These are phyloP conservation scores for Ballota nigra DNA, from an alignment of 257 asterid genomes.

Conservation along the genomic window DNA sequence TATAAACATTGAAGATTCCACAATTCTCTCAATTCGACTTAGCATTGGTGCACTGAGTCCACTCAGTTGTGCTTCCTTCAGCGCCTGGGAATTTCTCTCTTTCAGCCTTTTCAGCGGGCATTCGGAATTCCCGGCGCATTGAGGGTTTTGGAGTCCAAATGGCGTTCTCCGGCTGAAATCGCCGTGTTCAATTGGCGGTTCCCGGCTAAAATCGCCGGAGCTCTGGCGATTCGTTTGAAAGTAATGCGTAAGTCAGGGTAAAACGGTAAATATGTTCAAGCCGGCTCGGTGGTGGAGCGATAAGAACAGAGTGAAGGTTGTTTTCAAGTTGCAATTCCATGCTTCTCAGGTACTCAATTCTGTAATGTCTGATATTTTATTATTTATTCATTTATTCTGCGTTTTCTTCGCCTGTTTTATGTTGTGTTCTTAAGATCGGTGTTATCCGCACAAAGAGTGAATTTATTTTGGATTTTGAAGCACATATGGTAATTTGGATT, in stretches of 20 bases:
- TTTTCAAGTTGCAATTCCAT: conserved; percentile 89
- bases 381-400: background rate
- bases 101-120: conserved; percentile 7
- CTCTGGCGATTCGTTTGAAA: conserved; percentile 36
- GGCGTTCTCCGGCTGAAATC: conserved; percentile 28
- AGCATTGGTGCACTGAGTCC: conserved; percentile 33
- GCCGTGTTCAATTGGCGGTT: conserved; percentile 40
- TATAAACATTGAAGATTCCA: background rate
- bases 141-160: conserved; percentile 22
- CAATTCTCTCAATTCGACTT: conserved; percentile 18
- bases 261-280: conserved; percentile 63
- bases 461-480: background rate
- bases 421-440: background rate
- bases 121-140: conserved; percentile 16
- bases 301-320: conserved; percentile 77
- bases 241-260: conserved; percentile 33
- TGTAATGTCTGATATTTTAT: background rate
- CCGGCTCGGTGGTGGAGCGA: conserved; percentile 86
- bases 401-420: background rate
- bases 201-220: conserved; percentile 58
- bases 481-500: background rate
- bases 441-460: background rate
- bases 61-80: conserved; percentile 18
- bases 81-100: background rate
- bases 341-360: conserved; percentile 71